Percentiles rank a stretch among this genome's conserved stretches.
These are phyloP conservation scores for Claviceps spartinae DNA, from an alignment of 2,329 filamentous ascomycete species.

Conservation along the genomic window DNA sequence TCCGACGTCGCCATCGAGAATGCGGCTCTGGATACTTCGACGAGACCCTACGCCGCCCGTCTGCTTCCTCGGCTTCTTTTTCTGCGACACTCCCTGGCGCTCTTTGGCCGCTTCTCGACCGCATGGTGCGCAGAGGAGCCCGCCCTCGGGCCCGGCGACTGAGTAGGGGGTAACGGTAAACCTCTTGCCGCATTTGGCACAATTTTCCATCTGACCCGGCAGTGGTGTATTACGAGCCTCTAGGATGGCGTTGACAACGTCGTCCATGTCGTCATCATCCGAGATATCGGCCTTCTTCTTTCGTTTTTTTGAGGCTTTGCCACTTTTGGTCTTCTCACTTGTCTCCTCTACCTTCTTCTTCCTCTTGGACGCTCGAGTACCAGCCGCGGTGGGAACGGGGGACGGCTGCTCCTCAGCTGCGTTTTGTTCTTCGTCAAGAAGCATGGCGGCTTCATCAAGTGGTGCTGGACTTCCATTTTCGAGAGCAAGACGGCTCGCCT, in stretches of 20 bases:
- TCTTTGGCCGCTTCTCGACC: conserved; percentile 61
- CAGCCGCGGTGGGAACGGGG: conserved; percentile 13
- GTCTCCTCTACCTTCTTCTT: conserved; percentile 36
- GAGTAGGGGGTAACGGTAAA: conserved; percentile 91
- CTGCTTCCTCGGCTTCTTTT: conserved; percentile 34
- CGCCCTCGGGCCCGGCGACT: conserved; percentile 67
- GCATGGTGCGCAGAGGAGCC: conserved; percentile 72
- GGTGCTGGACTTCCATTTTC: conserved; percentile 11
- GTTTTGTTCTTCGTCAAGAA: conserved; percentile 11
- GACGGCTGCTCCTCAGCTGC: conserved; percentile 14
- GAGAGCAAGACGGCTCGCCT: conserved; percentile 14
- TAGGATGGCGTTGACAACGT: conserved; percentile 35
- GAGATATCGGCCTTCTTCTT: conserved; percentile 26
- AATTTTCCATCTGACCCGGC: conserved; percentile 83
- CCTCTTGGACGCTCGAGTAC: conserved; percentile 19
- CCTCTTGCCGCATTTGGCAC: conserved; percentile 69
- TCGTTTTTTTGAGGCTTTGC: conserved; percentile 42
- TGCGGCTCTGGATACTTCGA: conserved; percentile 68
- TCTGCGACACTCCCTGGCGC: conserved; percentile 24
- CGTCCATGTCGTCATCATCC: conserved; percentile 32
- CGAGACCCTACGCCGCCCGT: conserved; percentile 45
- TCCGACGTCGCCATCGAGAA: conserved; percentile 64
- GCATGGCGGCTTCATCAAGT: conserved; percentile 4
- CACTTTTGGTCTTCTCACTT: conserved; percentile 48
- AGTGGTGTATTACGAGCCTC: conserved; percentile 36